phyloP scores from a whole-genome alignment of 2,329 filamentous ascomycete genomes.

The Botryotinia convoluta region DNA sequence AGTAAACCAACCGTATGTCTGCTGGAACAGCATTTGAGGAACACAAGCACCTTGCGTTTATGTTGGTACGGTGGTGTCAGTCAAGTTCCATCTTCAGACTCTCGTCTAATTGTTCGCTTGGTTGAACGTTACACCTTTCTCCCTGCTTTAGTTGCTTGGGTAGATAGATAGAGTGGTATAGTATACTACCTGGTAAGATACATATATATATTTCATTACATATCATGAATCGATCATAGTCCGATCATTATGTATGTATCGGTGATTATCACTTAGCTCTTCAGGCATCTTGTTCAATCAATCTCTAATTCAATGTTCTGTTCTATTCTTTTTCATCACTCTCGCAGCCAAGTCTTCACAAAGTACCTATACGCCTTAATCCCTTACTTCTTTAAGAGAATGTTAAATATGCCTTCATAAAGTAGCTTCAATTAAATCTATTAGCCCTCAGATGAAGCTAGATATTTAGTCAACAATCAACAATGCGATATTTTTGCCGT shows the following conservation, averaged over 20 bases:
- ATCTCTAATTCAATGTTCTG: neutral
- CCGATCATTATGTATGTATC: neutral
- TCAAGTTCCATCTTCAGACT: neutral
- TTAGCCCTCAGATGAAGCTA: fast-evolving
- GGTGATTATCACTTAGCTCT: neutral
- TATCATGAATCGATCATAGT: too few species aligned
- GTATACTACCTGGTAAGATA: too few species aligned
- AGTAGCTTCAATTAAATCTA: fast-evolving
- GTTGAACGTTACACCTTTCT: neutral
- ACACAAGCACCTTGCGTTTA: neutral
- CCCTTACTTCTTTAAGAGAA: neutral
- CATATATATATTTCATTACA: too few species aligned
- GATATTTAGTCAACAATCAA: neutral
- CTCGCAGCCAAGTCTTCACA: neutral
- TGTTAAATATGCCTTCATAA: fast-evolving
- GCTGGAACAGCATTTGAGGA: neutral
- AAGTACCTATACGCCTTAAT: fast-evolving
- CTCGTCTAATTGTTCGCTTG: neutral
- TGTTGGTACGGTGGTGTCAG: neutral
- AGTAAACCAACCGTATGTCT: neutral
- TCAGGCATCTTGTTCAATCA: neutral
- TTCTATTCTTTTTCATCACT: neutral
- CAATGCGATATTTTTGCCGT: neutral
- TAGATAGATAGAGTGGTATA: neutral
- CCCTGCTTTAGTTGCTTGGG: neutral